phyloP scores from a whole-genome alignment of 139 green algal species.

The Chlorella sp. region DNA sequence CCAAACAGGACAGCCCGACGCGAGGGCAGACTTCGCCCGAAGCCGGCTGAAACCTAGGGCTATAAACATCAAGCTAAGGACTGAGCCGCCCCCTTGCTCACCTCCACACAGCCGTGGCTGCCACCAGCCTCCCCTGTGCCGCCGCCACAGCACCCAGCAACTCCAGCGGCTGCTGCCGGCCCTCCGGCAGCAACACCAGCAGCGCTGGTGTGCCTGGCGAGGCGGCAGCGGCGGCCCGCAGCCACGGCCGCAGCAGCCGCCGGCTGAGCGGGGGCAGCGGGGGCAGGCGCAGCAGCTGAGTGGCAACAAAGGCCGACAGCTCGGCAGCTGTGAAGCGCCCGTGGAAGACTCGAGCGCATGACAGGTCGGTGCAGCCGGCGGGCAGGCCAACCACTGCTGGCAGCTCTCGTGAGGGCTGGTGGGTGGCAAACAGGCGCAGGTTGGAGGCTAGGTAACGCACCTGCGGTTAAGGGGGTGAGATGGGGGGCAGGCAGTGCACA shows the following conservation, averaged over 20 bases:
- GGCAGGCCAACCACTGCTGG: slow-evolving; percentile 9
- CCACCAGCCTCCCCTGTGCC: neutral
- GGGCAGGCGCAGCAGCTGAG: slow-evolving; percentile 13
- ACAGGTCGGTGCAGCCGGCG: slow-evolving; percentile 1
- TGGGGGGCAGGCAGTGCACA: neutral
- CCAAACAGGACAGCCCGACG: neutral
- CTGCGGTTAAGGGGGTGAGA: neutral
- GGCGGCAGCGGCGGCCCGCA: neutral
- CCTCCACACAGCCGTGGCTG: slow-evolving; percentile 1
- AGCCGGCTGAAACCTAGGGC: neutral
- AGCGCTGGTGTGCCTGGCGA: neutral
- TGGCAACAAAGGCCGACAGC: neutral
- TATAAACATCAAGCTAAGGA: neutral
- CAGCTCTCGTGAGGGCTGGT: neutral
- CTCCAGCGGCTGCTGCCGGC: neutral
- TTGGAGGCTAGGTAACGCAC: slow-evolving; percentile 20
- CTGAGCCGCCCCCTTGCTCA: neutral
- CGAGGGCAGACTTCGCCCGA: too few species aligned
- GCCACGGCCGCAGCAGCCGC: neutral
- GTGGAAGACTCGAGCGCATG: slow-evolving; percentile 2
- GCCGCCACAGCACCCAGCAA: neutral
- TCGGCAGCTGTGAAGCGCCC: neutral
- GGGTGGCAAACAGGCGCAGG: neutral
- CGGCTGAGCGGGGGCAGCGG: neutral
- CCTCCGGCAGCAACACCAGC: slow-evolving; percentile 18